Base-by-base conservation (phyloP, 1,284 basidiomycete species). In the Microbotryum lychnidis-dioicae region DNA sequence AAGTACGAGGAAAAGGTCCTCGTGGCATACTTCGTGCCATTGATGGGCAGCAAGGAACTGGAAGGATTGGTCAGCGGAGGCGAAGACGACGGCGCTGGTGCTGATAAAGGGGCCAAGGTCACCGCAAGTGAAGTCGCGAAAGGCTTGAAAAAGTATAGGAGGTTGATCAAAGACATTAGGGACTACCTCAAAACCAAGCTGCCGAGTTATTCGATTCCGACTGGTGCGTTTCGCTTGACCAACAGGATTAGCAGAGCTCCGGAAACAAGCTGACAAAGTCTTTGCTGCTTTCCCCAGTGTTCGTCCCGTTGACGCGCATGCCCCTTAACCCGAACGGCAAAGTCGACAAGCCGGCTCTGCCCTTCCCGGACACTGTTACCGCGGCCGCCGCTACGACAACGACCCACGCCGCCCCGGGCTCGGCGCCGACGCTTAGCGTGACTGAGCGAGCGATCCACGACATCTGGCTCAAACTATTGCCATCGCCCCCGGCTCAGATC, bases 1-100 rank as follows among this genome's bases (percentile, higher is more conserved):
- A 98, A 98, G 80, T 91, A 98, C 77, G 96, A 98, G 77, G 96
- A 99, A 79, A 98, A 99, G 80, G 93, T 97, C 42, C 84, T 99
- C 16, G 89, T 99, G 61, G 91, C 89, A 72, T 99, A 98, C 77
- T 93, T 99, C 73, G 96, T 99, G n/a, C 96, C 94, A 20, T 78
- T 91, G 48, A 81, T 85, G 46, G 85, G 85, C 1, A 77, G 77
- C 27, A 80, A 84, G 14, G 80, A 79, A 51, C 77, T 97, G 66
- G 83, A 84, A 55, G 88, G 80, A 20, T 84, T 86, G 71, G 84
- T 86, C 54, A 90, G 86, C 70, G 72, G 69, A 14, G 72, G 67
- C 42, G 73, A 73, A 47, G 70, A 69, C 21, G 70, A 68, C 18
- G 79, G 79, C 3, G 85, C 83, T 14, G 83, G 77, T 3, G 85